A percentile compares a stretch with the other conserved stretches of the same genome.
These are phyloP conservation scores for Protea cynaroides DNA, from an alignment of 164 flowering plant species.

Conservation along the genomic window DNA sequence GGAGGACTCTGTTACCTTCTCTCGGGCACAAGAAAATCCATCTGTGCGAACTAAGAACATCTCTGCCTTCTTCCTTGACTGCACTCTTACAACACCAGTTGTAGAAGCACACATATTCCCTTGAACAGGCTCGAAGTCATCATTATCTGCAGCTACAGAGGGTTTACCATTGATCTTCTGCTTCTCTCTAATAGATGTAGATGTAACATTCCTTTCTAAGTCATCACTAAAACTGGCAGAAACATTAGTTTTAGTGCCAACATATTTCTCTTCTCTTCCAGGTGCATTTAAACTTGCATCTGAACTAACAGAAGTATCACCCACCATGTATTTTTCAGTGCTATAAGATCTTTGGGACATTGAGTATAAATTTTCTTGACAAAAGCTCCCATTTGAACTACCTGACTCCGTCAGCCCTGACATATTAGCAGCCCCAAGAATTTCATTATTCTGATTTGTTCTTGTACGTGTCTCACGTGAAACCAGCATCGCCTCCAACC, in stretches of 20 bases:
- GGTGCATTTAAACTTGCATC: constrained; percentile 23
- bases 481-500: constrained; percentile 24
- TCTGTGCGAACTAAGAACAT: constrained; percentile 97
- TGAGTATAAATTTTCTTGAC: constrained; percentile 10
- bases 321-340: constrained; percentile 18
- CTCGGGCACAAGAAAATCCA: constrained; percentile 86
- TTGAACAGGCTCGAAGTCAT: constrained; percentile 41
- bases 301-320: constrained; percentile 17
- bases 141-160: constrained; percentile 30
- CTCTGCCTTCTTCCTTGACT: constrained; percentile 96
- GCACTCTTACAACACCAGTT: constrained; percentile 94
- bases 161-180: constrained; percentile 23
- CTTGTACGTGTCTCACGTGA: constrained; percentile 22
- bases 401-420: constrained; percentile 17
- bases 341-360: constrained; percentile 14
- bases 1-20: constrained; percentile 93
- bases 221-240: constrained; percentile 15
- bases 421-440: constrained; percentile 6
- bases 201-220: constrained; percentile 9
- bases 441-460: constrained; percentile 14
- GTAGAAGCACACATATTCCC: constrained; percentile 97
- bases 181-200: constrained; percentile 15
- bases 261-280: constrained; percentile 10
- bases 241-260: constrained; percentile 11
- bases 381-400: constrained; percentile 30